These are phyloP conservation scores for Puccinia novopanici DNA, from an alignment of 1,284 basidiomycete species.

Conservation along the genomic window DNA sequence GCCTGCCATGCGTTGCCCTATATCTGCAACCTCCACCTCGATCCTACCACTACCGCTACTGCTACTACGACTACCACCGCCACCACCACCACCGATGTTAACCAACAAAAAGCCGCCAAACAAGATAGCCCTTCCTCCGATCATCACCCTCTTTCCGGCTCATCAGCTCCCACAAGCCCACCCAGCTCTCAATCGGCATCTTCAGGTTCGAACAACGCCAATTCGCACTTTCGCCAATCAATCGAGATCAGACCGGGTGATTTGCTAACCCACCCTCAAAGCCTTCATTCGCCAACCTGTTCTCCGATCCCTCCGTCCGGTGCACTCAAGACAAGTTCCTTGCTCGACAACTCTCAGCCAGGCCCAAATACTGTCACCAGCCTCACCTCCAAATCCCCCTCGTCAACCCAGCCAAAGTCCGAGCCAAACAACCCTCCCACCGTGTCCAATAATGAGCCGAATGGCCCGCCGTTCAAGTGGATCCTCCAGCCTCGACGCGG, in stretches of 20 bases:
- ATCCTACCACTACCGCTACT: not conserved
- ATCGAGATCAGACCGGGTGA: slow-evolving; percentile 46
- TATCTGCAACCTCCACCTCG: slow-evolving; percentile 32
- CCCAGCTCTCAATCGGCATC: not conserved
- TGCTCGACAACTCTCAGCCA: not conserved
- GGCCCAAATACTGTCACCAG: not conserved
- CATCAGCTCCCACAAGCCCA: slow-evolving; percentile 7
- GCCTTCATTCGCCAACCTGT: slow-evolving; percentile 34
- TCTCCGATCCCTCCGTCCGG: not conserved
- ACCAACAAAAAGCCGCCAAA: not conserved
- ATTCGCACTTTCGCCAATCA: not conserved
- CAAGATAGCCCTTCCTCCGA: not conserved
- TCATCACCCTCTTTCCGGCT: too few species aligned
- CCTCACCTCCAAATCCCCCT: not conserved
- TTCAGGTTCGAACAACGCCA: not conserved
- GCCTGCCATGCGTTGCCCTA: slow-evolving; percentile 51
- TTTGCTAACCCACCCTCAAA: slow-evolving; percentile 26
- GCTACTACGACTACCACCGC: not conserved
- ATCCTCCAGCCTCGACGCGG: slow-evolving; percentile 77
- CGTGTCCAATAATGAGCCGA: not conserved
- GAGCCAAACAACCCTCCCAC: not conserved
- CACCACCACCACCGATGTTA: not conserved
- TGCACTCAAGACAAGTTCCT: not conserved
- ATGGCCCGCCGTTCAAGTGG: slow-evolving; percentile 65
- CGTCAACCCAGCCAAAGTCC: not conserved